A percentile compares a stretch with the other conserved stretches of the same genome.
Conservation (phyloP, 2,329 filamentous ascomycete species). For the Orbilia ellipsospora region DNA sequence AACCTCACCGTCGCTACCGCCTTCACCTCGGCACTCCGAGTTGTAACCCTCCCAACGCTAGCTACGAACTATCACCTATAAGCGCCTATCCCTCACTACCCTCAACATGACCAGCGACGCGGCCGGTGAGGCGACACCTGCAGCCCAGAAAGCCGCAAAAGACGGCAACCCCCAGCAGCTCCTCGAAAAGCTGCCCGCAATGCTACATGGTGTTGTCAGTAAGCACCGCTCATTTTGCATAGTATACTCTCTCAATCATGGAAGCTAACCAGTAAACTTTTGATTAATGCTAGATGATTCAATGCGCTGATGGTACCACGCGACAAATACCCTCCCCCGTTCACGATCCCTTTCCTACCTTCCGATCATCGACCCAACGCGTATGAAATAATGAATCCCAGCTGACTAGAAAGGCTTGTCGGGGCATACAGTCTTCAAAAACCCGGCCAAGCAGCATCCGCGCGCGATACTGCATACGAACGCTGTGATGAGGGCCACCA, state of each 20-base stretch:
- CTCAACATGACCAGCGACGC: slow-evolving; percentile 41
- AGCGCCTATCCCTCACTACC: background rate
- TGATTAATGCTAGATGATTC: slow-evolving; percentile 33
- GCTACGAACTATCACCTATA: too few species aligned
- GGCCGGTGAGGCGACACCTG: slow-evolving; percentile 37
- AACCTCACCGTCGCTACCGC: background rate
- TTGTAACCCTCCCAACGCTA: too few species aligned
- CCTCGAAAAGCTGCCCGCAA: slow-evolving; percentile 53
- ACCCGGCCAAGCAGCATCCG: slow-evolving; percentile 56
- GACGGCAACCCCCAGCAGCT: slow-evolving; percentile 52
- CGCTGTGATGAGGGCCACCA: slow-evolving; percentile 55
- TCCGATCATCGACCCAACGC: too few species aligned
- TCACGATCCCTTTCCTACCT: background rate
- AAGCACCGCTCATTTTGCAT: slow-evolving; percentile 16
- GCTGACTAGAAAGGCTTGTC: slow-evolving; percentile 34
- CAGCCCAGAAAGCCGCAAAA: slow-evolving; percentile 41
- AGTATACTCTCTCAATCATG: background rate
- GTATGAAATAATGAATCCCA: slow-evolving; percentile 9
- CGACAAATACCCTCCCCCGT: slow-evolving; percentile 1
- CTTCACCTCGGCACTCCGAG: too few species aligned
- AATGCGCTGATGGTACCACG: slow-evolving; percentile 53
- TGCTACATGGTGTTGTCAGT: slow-evolving; percentile 54
- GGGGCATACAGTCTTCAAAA: slow-evolving; percentile 56
- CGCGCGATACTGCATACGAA: slow-evolving; percentile 58
- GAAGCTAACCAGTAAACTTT: background rate